Conservation (phyloP, 176 grass and related monocot species). For the Paspalum notatum region DNA sequence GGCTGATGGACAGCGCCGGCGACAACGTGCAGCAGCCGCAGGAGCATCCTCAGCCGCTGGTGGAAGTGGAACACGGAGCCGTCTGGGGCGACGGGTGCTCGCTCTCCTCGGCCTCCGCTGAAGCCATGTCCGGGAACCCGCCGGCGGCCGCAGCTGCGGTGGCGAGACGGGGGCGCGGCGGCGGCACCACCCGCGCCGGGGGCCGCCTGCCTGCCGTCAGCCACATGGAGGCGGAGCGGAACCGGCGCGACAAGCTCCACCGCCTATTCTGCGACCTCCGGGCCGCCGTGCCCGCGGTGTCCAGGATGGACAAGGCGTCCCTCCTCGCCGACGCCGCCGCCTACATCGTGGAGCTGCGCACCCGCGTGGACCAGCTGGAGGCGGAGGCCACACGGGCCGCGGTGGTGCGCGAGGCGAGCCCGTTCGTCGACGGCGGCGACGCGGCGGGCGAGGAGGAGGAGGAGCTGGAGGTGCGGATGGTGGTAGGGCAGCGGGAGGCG, state of each 20-base stretch:
- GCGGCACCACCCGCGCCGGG: not conserved
- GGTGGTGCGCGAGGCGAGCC: not conserved
- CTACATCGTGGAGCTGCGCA: slow-evolving; percentile 61
- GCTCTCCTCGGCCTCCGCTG: not conserved
- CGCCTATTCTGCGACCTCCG: slow-evolving; percentile 66
- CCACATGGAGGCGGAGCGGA: slow-evolving; percentile 66
- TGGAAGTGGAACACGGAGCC: not conserved
- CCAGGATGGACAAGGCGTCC: slow-evolving; percentile 74
- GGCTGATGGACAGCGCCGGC: not conserved
- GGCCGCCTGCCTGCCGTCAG: not conserved
- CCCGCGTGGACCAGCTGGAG: slow-evolving; percentile 36
- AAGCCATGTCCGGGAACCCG: not conserved
- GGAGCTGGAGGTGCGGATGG: slow-evolving; percentile 32
- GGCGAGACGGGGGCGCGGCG: not conserved
- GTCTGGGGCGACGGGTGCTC: not conserved
- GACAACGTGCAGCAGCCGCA: not conserved
- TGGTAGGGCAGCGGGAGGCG: slow-evolving; percentile 13
- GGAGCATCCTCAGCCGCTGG: not conserved
- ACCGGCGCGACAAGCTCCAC: slow-evolving; percentile 64
- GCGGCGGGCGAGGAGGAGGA: not conserved
- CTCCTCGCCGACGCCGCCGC: slow-evolving; percentile 55
- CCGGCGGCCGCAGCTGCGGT: not conserved
- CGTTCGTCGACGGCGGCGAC: no score
- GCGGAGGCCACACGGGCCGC: slow-evolving; percentile 3
- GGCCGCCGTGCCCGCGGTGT: slow-evolving; percentile 59